Evolutionary conservation across 2,329 filamentous ascomycete species (phyloP), one percentile per base, ranked within the genome.

Genomic region (Aspergillus sp.): DNA sequence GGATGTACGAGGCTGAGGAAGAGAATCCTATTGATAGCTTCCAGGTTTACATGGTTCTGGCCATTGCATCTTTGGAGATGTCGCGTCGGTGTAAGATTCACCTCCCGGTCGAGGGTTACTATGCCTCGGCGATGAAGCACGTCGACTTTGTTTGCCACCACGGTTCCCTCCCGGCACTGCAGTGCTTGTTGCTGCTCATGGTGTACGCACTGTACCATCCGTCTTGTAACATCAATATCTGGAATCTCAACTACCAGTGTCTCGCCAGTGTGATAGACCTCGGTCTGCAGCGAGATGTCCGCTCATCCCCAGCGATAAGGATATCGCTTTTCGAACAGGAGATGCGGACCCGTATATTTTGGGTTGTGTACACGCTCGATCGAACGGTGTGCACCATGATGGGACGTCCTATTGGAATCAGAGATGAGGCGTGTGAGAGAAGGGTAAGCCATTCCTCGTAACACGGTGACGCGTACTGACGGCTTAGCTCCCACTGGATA

Each of bases 171-270:
- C 67, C 74, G 5, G 79, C 79, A 0, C 61, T 81, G 0, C 80
- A 83, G 40, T 80, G 78, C 47, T 61, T 82, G 9, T 53, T 70
- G 2, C 60, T 70, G 16, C 58, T 70, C 3, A 50, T 78, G 23
- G 70, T 82, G 0, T 81, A 81, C 47, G 77, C 79, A 0, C 68
- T 82, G 11, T 76, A 81, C 32, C 81, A 75, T 53, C 76, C 79
- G 0, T 76, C 71, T 1, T 74, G 78, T 46, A 67, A 72, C 0
- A 59, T 82, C 3, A 82, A 80, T 50, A 67, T 80, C 0, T 83
- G 80, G 81, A 79, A 80, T 49, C 64, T 82, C 1, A 81, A 82
- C 49, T 82, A 82, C 49, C 80, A 82, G 54, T 81, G 79, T 36
- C 68, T 82, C 9, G 79, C 79, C 1, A 70, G 76, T 0, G 65